Conservation (phyloP, 2,329 filamentous ascomycete genomes). For the Sporothrix pallida region DNA sequence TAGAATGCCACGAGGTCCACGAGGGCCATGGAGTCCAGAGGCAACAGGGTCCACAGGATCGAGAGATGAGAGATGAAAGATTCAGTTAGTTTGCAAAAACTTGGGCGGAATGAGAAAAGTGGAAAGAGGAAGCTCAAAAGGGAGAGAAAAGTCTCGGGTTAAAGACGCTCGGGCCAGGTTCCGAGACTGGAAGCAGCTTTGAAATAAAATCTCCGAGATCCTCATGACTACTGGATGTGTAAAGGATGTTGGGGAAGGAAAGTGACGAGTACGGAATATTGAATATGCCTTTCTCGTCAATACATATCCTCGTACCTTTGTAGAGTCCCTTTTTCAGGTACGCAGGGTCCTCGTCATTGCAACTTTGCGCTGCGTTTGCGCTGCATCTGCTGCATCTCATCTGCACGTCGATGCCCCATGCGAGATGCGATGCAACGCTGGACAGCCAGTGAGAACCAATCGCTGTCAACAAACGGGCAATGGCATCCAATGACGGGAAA, state of each 20-base stretch:
- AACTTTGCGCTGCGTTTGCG: not conserved
- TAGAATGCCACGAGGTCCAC: not conserved
- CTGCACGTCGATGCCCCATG: not conserved
- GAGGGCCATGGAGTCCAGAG: not conserved
- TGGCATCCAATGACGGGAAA: not conserved
- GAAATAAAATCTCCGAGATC: not conserved
- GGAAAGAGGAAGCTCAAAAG: not conserved
- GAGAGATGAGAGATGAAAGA: not conserved
- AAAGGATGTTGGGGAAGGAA: not conserved
- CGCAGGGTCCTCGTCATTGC: not conserved
- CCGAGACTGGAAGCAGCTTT: not conserved
- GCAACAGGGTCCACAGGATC: not conserved
- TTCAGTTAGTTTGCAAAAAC: not conserved
- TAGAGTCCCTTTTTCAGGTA: not conserved
- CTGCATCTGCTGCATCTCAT: not conserved
- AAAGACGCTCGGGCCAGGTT: not conserved
- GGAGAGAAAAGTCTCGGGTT: not conserved
- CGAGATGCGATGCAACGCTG: constrained; percentile 9
- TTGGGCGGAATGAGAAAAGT: not conserved
- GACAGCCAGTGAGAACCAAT: not conserved
- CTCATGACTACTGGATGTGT: not conserved
- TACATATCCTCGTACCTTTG: not conserved
- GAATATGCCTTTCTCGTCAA: not conserved
- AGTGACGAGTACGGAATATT: not conserved
- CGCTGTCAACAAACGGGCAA: too few relatives aligned